A percentile compares a stretch with the other conserved stretches of the same genome.
These are phyloP conservation scores for Ulota crispa DNA, from an alignment of 225 moss, liverwort and hornwort genomes.

Conservation along the genomic window DNA sequence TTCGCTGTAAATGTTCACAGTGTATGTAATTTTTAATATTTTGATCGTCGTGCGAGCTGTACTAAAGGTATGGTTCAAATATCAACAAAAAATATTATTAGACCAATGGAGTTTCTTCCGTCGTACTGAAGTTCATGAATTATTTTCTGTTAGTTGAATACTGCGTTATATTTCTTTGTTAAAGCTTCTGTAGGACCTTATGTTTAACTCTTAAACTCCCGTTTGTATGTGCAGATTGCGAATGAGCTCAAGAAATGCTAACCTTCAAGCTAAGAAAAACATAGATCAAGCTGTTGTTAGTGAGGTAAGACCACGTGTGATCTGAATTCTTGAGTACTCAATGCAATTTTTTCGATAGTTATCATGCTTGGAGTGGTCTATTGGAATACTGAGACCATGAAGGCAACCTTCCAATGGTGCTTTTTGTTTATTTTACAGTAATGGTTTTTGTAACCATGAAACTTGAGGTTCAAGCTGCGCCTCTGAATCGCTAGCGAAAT, in stretches of 20 bases:
- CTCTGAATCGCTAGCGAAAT: not conserved
- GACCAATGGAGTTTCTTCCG: not conserved
- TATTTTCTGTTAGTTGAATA: not conserved
- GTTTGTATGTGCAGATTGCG: constrained; percentile 58
- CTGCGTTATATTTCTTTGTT: not conserved
- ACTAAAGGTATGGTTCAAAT: not conserved
- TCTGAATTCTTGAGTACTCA: not conserved
- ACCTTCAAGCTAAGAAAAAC: constrained; percentile 78
- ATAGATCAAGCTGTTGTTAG: constrained; percentile 81
- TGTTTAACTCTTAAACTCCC: not conserved
- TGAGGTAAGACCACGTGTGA: constrained; percentile 48
- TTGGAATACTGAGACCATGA: not conserved
- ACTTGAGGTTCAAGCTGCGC: not conserved
- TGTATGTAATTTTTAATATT: not conserved
- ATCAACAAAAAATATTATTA: not conserved
- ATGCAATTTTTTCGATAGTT: not conserved
- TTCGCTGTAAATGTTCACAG: not conserved
- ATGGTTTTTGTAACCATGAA: not conserved
- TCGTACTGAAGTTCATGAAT: not conserved
- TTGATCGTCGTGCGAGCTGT: not conserved
- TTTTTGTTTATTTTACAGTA: too few relatives aligned
- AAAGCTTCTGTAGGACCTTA: not conserved
- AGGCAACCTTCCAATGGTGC: not conserved
- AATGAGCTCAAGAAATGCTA: constrained; percentile 80
- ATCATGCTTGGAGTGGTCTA: not conserved